phyloP scores from a whole-genome alignment of 75 land plant species.

The Pinus albicaulis region DNA sequence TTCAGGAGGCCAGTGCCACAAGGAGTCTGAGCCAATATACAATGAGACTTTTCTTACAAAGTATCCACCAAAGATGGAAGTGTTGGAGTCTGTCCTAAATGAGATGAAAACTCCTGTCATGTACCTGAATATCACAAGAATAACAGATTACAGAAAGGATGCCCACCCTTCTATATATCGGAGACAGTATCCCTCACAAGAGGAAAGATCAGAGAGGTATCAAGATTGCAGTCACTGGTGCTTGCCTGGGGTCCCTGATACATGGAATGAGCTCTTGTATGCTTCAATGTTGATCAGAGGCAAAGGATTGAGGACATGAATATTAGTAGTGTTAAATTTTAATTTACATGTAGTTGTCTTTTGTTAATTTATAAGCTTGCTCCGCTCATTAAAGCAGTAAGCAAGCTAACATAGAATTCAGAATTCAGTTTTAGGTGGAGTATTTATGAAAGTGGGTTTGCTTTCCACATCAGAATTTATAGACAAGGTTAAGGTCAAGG shows the following conservation, averaged over 20 bases:
- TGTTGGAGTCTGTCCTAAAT: slow-evolving; percentile 48
- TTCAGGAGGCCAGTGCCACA: slow-evolving; percentile 74
- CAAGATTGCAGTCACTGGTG: slow-evolving; percentile 46
- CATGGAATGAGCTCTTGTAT: slow-evolving; percentile 32
- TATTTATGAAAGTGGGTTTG: no score
- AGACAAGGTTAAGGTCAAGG: no score
- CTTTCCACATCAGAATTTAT: no score
- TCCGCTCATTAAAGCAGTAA: no score
- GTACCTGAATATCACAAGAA: slow-evolving; percentile 69
- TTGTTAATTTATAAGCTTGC: no score
- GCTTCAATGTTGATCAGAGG: slow-evolving; percentile 18
- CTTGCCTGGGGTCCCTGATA: slow-evolving; percentile 39
- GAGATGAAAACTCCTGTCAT: slow-evolving; percentile 53
- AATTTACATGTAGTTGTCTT: no score
- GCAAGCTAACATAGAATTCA: no score
- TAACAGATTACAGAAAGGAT: slow-evolving; percentile 79
- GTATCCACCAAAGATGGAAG: slow-evolving; percentile 62
- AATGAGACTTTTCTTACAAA: slow-evolving; percentile 43
- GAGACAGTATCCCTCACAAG: not conserved
- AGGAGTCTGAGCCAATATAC: slow-evolving; percentile 63
- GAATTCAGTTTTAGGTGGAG: no score
- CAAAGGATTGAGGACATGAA: not conserved
- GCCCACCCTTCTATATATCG: slow-evolving; percentile 28
- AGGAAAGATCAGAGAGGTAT: not conserved
- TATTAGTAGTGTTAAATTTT: no score